A percentile compares a stretch with the other conserved stretches of the same genome.
phyloP scores from a whole-genome alignment of 768 basidiomycete species.

The Cytidiella melzeri region DNA sequence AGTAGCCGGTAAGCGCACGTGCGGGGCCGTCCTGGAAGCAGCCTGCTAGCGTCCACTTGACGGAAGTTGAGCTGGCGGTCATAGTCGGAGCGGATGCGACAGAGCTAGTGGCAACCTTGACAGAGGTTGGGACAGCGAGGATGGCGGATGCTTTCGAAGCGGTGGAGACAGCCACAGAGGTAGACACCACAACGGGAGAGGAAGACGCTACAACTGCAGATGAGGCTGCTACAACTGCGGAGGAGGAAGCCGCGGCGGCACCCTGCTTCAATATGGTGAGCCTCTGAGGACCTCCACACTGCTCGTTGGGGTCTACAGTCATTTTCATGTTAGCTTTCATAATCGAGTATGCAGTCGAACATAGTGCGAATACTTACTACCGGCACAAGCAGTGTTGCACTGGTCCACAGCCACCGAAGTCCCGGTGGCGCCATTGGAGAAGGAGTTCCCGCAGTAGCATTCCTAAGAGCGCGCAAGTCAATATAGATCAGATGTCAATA shows the following conservation, averaged over 20 bases:
- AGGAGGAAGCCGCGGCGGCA: conserved; percentile 1
- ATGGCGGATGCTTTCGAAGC: background rate
- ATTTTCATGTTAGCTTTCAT: too few relatives aligned
- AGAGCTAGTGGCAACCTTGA: background rate
- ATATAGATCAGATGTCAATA: background rate
- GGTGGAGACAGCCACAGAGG: conserved; percentile 8
- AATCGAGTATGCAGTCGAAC: too few relatives aligned
- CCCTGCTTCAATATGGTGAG: conserved; percentile 13
- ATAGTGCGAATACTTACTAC: too few relatives aligned
- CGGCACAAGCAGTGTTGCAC: conserved; percentile 18
- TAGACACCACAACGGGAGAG: conserved; percentile 11
- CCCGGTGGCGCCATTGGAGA: conserved; percentile 18
- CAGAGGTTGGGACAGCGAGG: conserved; percentile 1
- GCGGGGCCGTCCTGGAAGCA: conserved; percentile 18
- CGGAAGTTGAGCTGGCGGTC: conserved; percentile 1
- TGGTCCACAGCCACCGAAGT: conserved; percentile 11
- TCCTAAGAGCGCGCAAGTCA: background rate
- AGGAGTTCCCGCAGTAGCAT: conserved; percentile 21
- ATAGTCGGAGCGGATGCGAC: background rate
- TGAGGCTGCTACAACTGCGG: conserved; percentile 4
- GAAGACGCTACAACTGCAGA: background rate
- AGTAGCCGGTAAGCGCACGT: conserved; percentile 20
- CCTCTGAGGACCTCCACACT: conserved; percentile 19
- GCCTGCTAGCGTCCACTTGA: conserved; percentile 13
- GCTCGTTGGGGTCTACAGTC: conserved; percentile 11